These are phyloP conservation scores for Aureobasidium sp. DNA, from an alignment of 2,329 filamentous ascomycete species.

Conservation along the genomic window DNA sequence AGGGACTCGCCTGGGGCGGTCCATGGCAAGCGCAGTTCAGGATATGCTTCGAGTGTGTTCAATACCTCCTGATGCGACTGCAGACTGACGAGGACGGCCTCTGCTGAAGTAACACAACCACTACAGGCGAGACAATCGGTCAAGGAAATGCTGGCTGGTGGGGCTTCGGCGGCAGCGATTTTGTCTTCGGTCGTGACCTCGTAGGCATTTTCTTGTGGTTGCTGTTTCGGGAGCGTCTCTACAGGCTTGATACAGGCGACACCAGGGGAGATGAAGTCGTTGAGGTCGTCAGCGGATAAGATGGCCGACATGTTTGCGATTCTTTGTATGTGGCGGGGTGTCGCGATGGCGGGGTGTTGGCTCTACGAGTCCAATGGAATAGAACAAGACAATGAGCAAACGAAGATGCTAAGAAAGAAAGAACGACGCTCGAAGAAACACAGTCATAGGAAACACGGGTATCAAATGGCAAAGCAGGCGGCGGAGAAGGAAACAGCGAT, in stretches of 20 bases:
- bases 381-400: neutral
- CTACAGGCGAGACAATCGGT: constrained; percentile 97
- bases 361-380: neutral
- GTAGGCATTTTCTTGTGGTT: constrained; percentile 52
- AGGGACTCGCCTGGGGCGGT: constrained; percentile 15
- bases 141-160: constrained; percentile 84
- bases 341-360: neutral
- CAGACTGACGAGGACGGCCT: constrained; percentile 90
- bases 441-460: neutral
- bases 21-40: constrained; percentile 36
- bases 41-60: constrained; percentile 63
- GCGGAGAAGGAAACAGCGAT: neutral
- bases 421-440: neutral
- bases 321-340: constrained; percentile 12
- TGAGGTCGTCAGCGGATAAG: constrained; percentile 90
- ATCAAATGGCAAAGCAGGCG: neutral
- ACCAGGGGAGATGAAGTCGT: constrained; percentile 97
- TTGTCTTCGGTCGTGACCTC: constrained; percentile 94
- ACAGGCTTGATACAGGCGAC: constrained; percentile 98
- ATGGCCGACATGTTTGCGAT: constrained; percentile 75
- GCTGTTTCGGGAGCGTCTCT: constrained; percentile 69
- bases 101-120: constrained; percentile 93
- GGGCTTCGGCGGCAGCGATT: constrained; percentile 46
- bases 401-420: neutral
- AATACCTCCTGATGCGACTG: constrained; percentile 93